These are phyloP conservation scores for Claviceps sp. DNA, from an alignment of 2,329 filamentous ascomycete genomes.

Conservation along the genomic window DNA sequence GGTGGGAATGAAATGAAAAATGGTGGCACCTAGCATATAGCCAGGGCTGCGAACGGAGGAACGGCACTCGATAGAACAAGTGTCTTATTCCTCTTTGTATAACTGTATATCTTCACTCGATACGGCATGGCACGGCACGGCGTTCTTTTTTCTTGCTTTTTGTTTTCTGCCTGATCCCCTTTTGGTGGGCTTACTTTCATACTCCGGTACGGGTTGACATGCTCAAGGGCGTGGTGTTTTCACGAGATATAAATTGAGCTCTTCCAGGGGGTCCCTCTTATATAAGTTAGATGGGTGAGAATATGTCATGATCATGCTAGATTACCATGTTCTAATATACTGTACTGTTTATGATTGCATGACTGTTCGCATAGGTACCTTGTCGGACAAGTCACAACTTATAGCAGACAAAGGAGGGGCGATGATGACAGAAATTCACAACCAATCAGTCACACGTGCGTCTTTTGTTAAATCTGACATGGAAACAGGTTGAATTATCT, in stretches of 20 bases:
- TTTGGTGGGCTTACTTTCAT: neutral
- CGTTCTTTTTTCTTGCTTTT: slow-evolving; percentile 7
- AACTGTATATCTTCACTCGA: slow-evolving; percentile 40
- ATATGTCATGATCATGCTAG: neutral
- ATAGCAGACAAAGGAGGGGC: too few relatives aligned
- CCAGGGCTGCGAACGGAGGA: neutral
- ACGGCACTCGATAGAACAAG: neutral
- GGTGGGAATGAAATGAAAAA: neutral
- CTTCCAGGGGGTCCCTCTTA: neutral
- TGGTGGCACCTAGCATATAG: neutral
- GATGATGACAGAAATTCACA: too few relatives aligned
- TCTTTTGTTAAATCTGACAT: too few relatives aligned
- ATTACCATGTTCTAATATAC: slow-evolving; percentile 4
- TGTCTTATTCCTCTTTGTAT: slow-evolving; percentile 15
- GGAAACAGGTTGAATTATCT: too few relatives aligned
- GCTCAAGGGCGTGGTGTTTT: slow-evolving; percentile 10
- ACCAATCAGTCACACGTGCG: too few relatives aligned
- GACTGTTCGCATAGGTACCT: neutral
- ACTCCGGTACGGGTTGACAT: neutral
- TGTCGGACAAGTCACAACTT: neutral
- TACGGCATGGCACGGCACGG: slow-evolving; percentile 40
- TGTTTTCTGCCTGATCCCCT: neutral
- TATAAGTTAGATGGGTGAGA: neutral
- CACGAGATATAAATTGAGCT: neutral
- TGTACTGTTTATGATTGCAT: slow-evolving; percentile 7